A percentile compares a stretch with the other conserved stretches of the same genome.
Evolutionary conservation across 352 stramenopile genomes (phyloP).

Genomic region (Globisporangium cylindrosporum): DNA sequence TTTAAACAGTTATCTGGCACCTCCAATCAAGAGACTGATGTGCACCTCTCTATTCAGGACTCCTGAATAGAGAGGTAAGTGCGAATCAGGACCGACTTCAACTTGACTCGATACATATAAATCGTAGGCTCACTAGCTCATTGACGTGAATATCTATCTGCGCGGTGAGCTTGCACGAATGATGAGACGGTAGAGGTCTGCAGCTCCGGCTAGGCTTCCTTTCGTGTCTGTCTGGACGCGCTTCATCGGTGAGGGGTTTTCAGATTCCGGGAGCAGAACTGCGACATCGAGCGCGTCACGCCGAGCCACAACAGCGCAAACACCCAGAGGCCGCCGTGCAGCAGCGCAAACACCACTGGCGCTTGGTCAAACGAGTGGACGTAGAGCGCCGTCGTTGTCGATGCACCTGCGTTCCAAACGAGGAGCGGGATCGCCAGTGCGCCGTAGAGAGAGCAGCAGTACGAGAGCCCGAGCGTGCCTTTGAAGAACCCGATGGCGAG

Average conservation of each 20-base stretch:
- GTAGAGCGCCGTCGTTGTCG: not conserved
- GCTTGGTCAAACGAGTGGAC: not conserved
- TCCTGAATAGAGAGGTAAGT: too few relatives aligned
- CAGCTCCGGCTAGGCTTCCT: not conserved
- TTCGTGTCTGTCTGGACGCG: too few relatives aligned
- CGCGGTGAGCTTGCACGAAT: too few relatives aligned
- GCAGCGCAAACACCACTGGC: not conserved
- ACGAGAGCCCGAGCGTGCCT: constrained; percentile 9
- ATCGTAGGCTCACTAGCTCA: not conserved
- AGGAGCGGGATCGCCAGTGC: not conserved
- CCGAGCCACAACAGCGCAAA: constrained; percentile 10
- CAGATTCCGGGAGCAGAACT: constrained; percentile 8
- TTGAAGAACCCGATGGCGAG: constrained; percentile 15
- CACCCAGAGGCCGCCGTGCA: not conserved
- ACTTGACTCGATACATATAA: not conserved
- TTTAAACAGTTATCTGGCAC: too few relatives aligned
- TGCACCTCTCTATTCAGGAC: too few relatives aligned
- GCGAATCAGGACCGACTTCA: not conserved
- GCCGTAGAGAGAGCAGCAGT: constrained; percentile 12
- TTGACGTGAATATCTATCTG: too few relatives aligned
- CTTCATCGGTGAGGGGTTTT: not conserved
- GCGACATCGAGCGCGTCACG: constrained; percentile 10
- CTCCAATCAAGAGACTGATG: too few relatives aligned
- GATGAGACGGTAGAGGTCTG: not conserved
- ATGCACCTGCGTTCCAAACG: not conserved